Conservation (phyloP, 768 basidiomycete genomes). For the Tylopilus sp. region DNA sequence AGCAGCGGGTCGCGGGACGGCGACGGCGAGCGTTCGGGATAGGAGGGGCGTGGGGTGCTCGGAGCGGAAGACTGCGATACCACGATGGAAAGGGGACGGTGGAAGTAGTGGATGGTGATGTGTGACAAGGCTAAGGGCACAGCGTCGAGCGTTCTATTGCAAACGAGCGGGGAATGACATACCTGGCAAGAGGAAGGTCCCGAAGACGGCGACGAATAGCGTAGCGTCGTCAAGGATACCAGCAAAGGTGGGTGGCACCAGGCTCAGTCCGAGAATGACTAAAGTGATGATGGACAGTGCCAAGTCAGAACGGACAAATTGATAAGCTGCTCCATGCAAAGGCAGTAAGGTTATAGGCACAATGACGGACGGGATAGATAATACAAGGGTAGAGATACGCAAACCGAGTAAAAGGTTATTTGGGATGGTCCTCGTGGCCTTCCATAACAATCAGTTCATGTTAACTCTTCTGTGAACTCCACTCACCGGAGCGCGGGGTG, state of each 20-base stretch:
- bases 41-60: conserved; percentile 18
- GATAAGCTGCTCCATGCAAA: conserved; percentile 42
- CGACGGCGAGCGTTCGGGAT: conserved; percentile 18
- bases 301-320: conserved; percentile 38
- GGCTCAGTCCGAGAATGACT: conserved; percentile 41
- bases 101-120: conserved; percentile 80
- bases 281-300: conserved; percentile 43
- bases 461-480: conserved; percentile 16
- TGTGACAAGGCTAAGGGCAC: conserved; percentile 59
- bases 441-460: conserved; percentile 11
- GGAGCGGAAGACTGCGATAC: conserved; percentile 45
- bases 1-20: conserved; percentile 65
- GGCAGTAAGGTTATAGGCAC: conserved; percentile 54
- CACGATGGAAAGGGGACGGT: conserved; percentile 79
- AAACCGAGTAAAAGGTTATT: conserved; percentile 33
- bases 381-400: conserved; percentile 49
- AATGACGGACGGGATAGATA: conserved; percentile 58
- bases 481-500: conserved; percentile 40
- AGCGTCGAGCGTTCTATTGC: not conserved
- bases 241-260: conserved; percentile 40
- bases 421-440: conserved; percentile 4
- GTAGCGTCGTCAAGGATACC: conserved; percentile 45
- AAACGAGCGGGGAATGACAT: conserved; percentile 8
- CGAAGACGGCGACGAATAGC: conserved; percentile 48
- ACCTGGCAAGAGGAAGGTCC: conserved; percentile 66